These are phyloP conservation scores for Nemania sp. DNA, from an alignment of 2,329 filamentous ascomycete species.

Conservation along the genomic window DNA sequence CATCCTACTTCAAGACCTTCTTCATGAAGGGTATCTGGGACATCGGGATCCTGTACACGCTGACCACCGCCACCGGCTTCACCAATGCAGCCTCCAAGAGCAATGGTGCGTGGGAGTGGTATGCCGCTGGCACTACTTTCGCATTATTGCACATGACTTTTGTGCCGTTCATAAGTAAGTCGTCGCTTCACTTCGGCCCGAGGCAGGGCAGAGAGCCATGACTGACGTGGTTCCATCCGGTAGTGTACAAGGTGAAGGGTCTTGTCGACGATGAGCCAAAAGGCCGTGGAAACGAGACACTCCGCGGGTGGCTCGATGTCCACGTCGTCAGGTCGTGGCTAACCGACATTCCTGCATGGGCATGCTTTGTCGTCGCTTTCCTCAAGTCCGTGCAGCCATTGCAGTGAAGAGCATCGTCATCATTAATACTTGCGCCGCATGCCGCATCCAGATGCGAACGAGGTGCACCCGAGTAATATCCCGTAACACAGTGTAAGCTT, in stretches of 20 bases:
- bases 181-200: background rate
- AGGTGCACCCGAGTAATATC: background rate
- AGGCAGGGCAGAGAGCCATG: too few species aligned
- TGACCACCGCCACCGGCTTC: conserved; percentile 36
- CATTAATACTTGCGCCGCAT: too few species aligned
- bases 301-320: conserved; percentile 39
- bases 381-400: conserved; percentile 34
- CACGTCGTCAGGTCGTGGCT: conserved; percentile 37
- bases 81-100: conserved; percentile 34
- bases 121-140: conserved; percentile 38
- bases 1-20: conserved; percentile 49
- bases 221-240: background rate
- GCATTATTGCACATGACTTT: conserved; percentile 41
- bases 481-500: background rate
- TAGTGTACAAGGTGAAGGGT: conserved; percentile 36
- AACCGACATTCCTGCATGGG: conserved; percentile 41
- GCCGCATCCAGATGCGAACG: background rate
- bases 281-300: conserved; percentile 30
- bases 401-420: background rate
- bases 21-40: conserved; percentile 42
- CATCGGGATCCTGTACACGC: conserved; percentile 36
- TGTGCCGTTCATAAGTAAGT: conserved; percentile 37
- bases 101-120: conserved; percentile 36
- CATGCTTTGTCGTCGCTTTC: conserved; percentile 38
- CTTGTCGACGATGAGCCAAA: conserved; percentile 34